Evolutionary conservation across 768 basidiomycete species (phyloP).

Genomic region (Boletus reticulatus): DNA sequence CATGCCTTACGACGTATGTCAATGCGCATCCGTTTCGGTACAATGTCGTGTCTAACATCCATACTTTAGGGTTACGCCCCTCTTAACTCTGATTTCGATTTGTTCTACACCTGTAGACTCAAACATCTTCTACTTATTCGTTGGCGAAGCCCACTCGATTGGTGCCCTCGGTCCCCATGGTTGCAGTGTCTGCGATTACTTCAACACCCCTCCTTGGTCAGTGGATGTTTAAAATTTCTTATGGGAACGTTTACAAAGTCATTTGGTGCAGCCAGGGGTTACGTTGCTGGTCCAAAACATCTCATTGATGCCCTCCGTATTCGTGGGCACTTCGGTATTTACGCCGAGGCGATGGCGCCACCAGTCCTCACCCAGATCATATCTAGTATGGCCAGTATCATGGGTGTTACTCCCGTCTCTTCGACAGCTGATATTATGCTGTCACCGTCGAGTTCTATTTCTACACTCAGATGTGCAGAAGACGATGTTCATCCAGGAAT

Average conservation of each 20-base stretch:
- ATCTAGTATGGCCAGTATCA: slow-evolving; percentile 94
- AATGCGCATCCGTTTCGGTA: slow-evolving; percentile 33
- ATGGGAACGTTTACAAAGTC: slow-evolving; percentile 99
- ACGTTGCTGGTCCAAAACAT: slow-evolving; percentile 81
- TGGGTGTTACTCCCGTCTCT: slow-evolving; percentile 64
- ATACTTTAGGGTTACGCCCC: slow-evolving; percentile 87
- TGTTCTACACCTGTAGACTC: slow-evolving; percentile 96
- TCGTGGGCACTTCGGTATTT: slow-evolving; percentile 75
- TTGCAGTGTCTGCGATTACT: slow-evolving; percentile 95
- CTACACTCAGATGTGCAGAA: slow-evolving; percentile 33
- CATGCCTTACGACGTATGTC: slow-evolving; percentile 77
- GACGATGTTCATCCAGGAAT: slow-evolving; percentile 64
- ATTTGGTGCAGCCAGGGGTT: slow-evolving; percentile 92
- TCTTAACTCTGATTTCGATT: slow-evolving; percentile 97
- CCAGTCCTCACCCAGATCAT: slow-evolving; percentile 89
- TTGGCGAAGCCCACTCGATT: slow-evolving; percentile 97
- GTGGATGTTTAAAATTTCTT: slow-evolving; percentile 91
- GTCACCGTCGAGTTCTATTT: slow-evolving; percentile 31
- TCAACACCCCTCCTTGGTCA: slow-evolving; percentile 71
- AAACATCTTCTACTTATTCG: slow-evolving; percentile 92
- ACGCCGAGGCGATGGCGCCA: slow-evolving; percentile 90
- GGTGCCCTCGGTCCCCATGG: slow-evolving; percentile 94
- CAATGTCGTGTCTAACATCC: slow-evolving; percentile 2
- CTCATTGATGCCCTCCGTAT: slow-evolving; percentile 82
- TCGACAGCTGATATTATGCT: slow-evolving; percentile 25